Conservation (phyloP, 2,329 filamentous ascomycete genomes). For the Penicillium frequentans region DNA sequence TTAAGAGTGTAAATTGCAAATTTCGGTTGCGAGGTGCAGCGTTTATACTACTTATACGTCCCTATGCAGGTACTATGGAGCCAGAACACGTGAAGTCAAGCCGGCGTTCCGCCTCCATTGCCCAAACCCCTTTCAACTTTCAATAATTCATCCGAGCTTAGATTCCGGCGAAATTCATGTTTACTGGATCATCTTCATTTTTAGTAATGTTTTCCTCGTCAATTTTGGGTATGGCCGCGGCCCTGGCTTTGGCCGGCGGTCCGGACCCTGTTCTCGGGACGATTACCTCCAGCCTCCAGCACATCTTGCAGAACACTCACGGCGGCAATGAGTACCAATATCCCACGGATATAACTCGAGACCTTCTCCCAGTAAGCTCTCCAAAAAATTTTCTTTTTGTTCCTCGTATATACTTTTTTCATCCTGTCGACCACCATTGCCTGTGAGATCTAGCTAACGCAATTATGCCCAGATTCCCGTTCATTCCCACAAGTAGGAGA, state of each 20-base stretch:
- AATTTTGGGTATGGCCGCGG: constrained; percentile 18
- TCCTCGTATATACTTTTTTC: not conserved
- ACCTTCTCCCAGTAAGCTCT: constrained; percentile 55
- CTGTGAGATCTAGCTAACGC: constrained; percentile 10
- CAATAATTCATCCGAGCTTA: not conserved
- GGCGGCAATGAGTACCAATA: constrained; percentile 56
- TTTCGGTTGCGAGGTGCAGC: not conserved
- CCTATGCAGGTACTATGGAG: not conserved
- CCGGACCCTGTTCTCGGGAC: constrained; percentile 23
- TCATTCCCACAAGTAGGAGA: constrained; percentile 43
- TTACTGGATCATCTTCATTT: not conserved
- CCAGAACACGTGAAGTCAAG: constrained; percentile 2
- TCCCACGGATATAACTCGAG: constrained; percentile 62
- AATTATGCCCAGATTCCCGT: constrained; percentile 35
- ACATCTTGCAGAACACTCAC: constrained; percentile 57
- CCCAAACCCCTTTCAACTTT: not conserved
- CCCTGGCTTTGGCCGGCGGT: constrained; percentile 23
- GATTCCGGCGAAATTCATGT: not conserved
- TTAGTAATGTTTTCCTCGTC: constrained; percentile 8
- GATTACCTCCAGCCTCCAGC: constrained; percentile 52
- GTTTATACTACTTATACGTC: not conserved
- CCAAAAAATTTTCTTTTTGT: not conserved
- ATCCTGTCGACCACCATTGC: not conserved
- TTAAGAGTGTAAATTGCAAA: not conserved
- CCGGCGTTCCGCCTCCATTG: constrained; percentile 2